Base-by-base conservation (phyloP, 2,329 filamentous ascomycete species). In the Coniosporium uncinatum region DNA sequence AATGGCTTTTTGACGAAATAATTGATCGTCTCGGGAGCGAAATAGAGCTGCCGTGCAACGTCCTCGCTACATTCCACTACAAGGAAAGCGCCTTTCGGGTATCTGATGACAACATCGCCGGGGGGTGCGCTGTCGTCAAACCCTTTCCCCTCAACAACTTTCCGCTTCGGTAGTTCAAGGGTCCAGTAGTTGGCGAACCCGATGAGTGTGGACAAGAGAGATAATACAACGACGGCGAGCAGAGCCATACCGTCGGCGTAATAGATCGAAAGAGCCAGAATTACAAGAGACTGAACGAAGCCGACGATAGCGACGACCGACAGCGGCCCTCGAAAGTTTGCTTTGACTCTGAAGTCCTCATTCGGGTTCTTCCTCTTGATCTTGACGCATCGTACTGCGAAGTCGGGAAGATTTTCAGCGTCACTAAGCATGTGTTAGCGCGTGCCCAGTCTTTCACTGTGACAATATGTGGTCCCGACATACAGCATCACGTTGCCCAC, bases 141-240 rank as follows among this genome's bases (percentile, higher is more conserved):
- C 16, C 16, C 16, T 16, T 31, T 31, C n/a, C n/a, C n/a, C n/a
- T n/a, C n/a, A 8, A n/a, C 1, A 60, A 59, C 29, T 56, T 52
- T 18, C 48, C 55, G 5, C 41, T 58, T 52, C 3, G 65, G 64
- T 1, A 74, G 59, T 27, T 57, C 50, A 4, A 75, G 56, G 3
- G 46, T 59, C 71, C 71, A 76, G 39, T 71, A 71, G 48, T 73
- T 74, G 38, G 63, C 66, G 21, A 66, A 46, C 5, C 72, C 72
- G 24, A 73, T 68, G 5, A 75, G 52, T 3, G 64, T 71, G 5
- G 71, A 71, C 14, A 76, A 59, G 4, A 67, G 50, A 3, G 71
- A 73, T 4, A 76, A 59, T 1, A 69, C 57, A 22, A 70, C 47
- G 3, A 66, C 70, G 2, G 72, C 67, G 8, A 75, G 44, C 17